A percentile compares a stretch with the other conserved stretches of the same genome.
These are phyloP conservation scores for Colletotrichum brevisporum DNA, from an alignment of 2,329 filamentous ascomycete species.

Conservation along the genomic window DNA sequence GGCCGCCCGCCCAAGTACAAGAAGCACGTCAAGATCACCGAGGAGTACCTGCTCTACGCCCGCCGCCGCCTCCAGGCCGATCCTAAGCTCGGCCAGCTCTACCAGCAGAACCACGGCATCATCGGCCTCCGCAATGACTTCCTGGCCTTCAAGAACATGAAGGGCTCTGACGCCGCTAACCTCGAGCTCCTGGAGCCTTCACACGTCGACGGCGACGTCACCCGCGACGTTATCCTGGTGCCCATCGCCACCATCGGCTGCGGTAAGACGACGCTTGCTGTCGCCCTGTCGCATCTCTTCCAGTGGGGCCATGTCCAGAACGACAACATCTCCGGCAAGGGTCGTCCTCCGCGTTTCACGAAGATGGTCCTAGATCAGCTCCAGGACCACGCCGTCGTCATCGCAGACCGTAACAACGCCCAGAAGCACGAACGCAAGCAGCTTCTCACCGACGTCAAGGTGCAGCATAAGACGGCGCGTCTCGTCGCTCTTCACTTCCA, in stretches of 20 bases:
- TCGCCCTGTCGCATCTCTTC: slow-evolving; percentile 87
- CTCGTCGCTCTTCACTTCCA: slow-evolving; percentile 92
- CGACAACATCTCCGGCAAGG: slow-evolving; percentile 89
- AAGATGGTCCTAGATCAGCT: slow-evolving; percentile 77
- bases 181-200: slow-evolving; percentile 72
- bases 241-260: slow-evolving; percentile 95
- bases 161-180: slow-evolving; percentile 89
- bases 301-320: slow-evolving; percentile 96
- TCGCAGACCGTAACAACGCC: slow-evolving; percentile 96
- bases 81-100: slow-evolving; percentile 76
- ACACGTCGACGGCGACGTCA: slow-evolving; percentile 65
- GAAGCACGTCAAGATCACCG: slow-evolving; percentile 91
- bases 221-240: slow-evolving; percentile 82
- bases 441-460: slow-evolving; percentile 82
- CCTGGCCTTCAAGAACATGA: slow-evolving; percentile 84
- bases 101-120: slow-evolving; percentile 93
- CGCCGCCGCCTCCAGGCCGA: slow-evolving; percentile 79
- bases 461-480: slow-evolving; percentile 72
- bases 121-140: slow-evolving; percentile 93
- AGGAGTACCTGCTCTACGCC: slow-evolving; percentile 90
- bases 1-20: slow-evolving; percentile 82
- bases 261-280: slow-evolving; percentile 93
- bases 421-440: slow-evolving; percentile 89
- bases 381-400: slow-evolving; percentile 77
- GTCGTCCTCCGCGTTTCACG: slow-evolving; percentile 84